Evolutionary conservation across 805 yeast species (phyloP), one percentile per base, ranked within the genome.

Genomic region (Metschnikowia matae): DNA sequence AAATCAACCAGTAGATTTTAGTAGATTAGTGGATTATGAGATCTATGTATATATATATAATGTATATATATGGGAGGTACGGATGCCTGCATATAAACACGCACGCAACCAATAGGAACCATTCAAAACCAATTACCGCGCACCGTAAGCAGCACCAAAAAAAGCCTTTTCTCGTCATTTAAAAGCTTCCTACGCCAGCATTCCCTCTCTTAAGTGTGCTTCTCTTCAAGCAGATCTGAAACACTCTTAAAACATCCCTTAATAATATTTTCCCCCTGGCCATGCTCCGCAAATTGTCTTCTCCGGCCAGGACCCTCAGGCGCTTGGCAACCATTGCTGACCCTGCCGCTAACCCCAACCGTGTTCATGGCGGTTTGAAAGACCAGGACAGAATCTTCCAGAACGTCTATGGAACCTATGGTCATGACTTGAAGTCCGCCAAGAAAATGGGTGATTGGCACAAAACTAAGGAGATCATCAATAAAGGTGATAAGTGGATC

Each of bases 311-410:
- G 52, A 54, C 56, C 44, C 55, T 59, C 46, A 58, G 61, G 56
- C 69, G 74, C 57, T 68, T 74, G 59, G 81, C 80, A 38, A 72
- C 82, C 40, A 70, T 63, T 44, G 77, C 80, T 39, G 78, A 76
- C 52, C 68, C 74, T 11, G 76, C 77, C 5, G 71, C 75, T 45
- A 74, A 66, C 54, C 81, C 82, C 23, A 73, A 76, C 63, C 66
- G 85, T 53, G 69, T 73, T 39, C 80, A 82, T 62, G 96, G 96
- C 32, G 92, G 91, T 11, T 78, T 88, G 56, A 78, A 79, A 59
- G 96, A 88, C 71, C 83, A 80, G 66, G 96, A 88, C 71, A 82
- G 96, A 62, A 89, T 88, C 59, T 88, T 88, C 70, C 96, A 89
- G 71, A 88, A 88, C 69, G 76, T 88, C 46, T 87, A 88, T 69